Base-by-base conservation (phyloP, 2,329 filamentous ascomycete genomes). In the Diaporthe sp. region DNA sequence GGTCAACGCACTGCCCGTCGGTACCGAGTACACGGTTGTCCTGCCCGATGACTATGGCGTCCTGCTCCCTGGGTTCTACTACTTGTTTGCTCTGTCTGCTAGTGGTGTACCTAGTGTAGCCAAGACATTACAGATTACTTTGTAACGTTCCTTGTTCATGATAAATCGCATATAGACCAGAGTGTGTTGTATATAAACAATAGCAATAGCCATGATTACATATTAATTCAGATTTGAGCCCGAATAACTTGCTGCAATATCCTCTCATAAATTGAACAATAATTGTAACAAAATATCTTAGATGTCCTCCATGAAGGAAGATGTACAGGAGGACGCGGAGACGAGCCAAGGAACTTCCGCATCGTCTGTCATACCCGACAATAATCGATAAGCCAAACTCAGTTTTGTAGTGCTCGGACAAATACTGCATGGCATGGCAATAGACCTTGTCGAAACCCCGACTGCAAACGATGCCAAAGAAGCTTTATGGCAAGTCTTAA, bases 61-160 rank as follows among this genome's bases (percentile, higher is more conserved):
- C 58, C 77, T 83, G 12, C 73, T 88, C 2, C 86, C 87, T 0
- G 87, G 86, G 0, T 87, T 84, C 76, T 89, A 84, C 82, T 84
- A 86, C 79, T 73, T 89, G 42, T 89, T 88, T 78, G 86, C 83
- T 0, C 80, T 87, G 4, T 78, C 86, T 72, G 76, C 78, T 19
- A 79, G 76, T 3, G 86, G 86, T 1, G 83, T 85, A 13, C 87
- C 86, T 4, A 86, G 85, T 76, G 75, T 85, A 6, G 85, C 83
- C 0, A 83, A 81, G 76, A 59, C 44, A 22, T 22, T 72, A 3
- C 42, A 55, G 4, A 63, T 72, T 2, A 25, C 15, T 15, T 50
- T 71, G 39, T 58, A 44, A 25, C 30, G 13, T n/a, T 19, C 10
- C 7, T 7, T 51, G 22, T 66, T 8, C 22, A 12, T 25, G 1